These are phyloP conservation scores for Talaromyces stipitatus DNA, from an alignment of 495 filamentous ascomycete species.

Conservation along the genomic window DNA sequence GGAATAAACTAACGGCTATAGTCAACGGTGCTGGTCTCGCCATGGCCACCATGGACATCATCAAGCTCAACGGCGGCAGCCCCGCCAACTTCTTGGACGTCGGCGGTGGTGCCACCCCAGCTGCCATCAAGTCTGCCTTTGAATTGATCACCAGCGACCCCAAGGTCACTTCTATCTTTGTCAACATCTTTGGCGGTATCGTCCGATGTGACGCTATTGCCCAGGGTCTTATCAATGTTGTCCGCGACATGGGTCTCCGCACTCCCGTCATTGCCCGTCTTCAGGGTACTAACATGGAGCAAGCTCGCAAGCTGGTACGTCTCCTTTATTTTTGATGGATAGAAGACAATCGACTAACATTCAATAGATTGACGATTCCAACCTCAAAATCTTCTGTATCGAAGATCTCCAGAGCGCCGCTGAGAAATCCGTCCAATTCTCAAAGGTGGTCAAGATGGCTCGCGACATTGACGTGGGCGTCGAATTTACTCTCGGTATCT, in stretches of 20 bases:
- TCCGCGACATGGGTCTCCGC: conserved; percentile 85
- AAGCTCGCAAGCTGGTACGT: conserved; percentile 75
- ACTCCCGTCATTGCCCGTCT: conserved; percentile 94
- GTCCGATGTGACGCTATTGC: conserved; percentile 97
- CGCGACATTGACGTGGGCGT: conserved; percentile 97
- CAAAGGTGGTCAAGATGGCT: conserved; percentile 98
- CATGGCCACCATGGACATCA: conserved; percentile 99
- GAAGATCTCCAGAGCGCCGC: conserved; percentile 96
- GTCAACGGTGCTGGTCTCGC: conserved; percentile 98
- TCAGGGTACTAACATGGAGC: conserved; percentile 98
- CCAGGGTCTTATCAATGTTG: conserved; percentile 89
- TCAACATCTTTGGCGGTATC: conserved; percentile 99
- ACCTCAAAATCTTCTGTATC: conserved; percentile 98
- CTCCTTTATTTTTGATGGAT: neutral
- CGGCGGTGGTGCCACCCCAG: conserved; percentile 91
- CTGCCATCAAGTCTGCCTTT: conserved; percentile 95
- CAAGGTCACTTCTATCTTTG: conserved; percentile 97
- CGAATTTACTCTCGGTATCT: conserved; percentile 95
- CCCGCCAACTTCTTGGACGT: conserved; percentile 99
- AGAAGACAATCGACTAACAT: conserved; percentile 5
- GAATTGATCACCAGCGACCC: conserved; percentile 96
- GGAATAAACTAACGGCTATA: conserved; percentile 3
- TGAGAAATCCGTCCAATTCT: conserved; percentile 97
- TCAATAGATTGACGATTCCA: conserved; percentile 81
- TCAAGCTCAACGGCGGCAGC: conserved; percentile 95